phyloP scores from a whole-genome alignment of 2,329 filamentous ascomycete species.

The Verticillium dahliae region DNA sequence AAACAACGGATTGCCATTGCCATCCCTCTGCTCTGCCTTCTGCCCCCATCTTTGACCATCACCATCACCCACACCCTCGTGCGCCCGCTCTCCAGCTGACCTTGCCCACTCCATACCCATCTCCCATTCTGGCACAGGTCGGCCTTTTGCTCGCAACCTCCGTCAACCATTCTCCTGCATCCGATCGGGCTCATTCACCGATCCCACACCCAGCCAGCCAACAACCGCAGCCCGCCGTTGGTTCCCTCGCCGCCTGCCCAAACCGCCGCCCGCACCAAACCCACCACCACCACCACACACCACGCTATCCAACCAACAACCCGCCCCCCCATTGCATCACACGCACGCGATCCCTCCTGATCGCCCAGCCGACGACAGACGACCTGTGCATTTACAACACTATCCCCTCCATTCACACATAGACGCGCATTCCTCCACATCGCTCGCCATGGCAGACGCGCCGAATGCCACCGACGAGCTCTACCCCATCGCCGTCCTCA shows the following conservation, averaged over 20 bases:
- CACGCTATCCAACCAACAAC: constrained; percentile 2
- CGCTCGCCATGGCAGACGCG: constrained; percentile 76
- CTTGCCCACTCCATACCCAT: not conserved
- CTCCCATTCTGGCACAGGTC: not conserved
- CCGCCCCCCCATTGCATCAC: constrained; percentile 20
- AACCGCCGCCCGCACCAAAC: constrained; percentile 1
- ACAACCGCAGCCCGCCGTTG: not conserved
- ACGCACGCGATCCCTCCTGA: constrained; percentile 18
- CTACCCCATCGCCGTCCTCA: constrained; percentile 98
- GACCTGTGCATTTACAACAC: not conserved
- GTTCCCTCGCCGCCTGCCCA: not conserved
- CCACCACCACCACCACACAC: constrained; percentile 3
- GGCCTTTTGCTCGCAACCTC: not conserved
- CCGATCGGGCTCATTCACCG: not conserved
- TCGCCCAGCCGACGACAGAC: constrained; percentile 7
- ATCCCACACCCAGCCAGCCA: not conserved
- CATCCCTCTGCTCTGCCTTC: constrained; percentile 1
- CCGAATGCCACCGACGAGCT: constrained; percentile 94
- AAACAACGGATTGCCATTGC: not conserved
- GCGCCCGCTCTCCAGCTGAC: not conserved
- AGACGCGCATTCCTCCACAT: constrained; percentile 14
- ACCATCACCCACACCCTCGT: not conserved
- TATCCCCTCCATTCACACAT: not conserved
- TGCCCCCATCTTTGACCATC: not conserved
- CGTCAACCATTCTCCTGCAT: not conserved